Conservation (phyloP, 768 basidiomycete species). For the Hypsizygus marmoreus region DNA sequence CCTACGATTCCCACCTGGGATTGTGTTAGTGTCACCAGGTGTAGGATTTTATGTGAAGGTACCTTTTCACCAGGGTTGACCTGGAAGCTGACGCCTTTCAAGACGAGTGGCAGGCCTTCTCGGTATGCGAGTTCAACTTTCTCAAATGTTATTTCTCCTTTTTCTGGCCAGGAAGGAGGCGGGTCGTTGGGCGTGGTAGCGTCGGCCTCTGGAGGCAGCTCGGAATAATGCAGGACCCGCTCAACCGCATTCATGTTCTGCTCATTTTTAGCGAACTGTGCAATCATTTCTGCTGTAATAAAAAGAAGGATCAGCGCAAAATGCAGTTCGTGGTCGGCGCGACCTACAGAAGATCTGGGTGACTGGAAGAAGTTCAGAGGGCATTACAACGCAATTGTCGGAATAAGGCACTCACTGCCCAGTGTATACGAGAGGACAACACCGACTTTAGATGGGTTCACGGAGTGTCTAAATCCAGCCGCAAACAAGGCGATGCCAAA, state of each 20-base stretch:
- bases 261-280: slow-evolving; percentile 59
- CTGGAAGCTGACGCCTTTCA: slow-evolving; percentile 60
- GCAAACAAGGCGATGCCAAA: slow-evolving; percentile 74
- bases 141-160: slow-evolving; percentile 56
- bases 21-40: no score
- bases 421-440: slow-evolving; percentile 60
- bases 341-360: slow-evolving; percentile 57
- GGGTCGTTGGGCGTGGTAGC: slow-evolving; percentile 45
- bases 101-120: slow-evolving; percentile 61
- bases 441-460: slow-evolving; percentile 63
- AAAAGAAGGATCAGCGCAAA: neutral
- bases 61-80: slow-evolving; percentile 69
- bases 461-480: slow-evolving; percentile 54
- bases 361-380: slow-evolving; percentile 30
- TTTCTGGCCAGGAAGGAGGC: slow-evolving; percentile 47
- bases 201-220: slow-evolving; percentile 60
- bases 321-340: neutral
- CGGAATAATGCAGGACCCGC: slow-evolving; percentile 66
- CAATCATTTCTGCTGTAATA: slow-evolving; percentile 51
- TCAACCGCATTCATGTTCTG: slow-evolving; percentile 78
- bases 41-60: slow-evolving; percentile 4
- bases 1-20: slow-evolving; percentile 48
- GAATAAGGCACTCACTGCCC: slow-evolving; percentile 39
- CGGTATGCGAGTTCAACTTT: slow-evolving; percentile 63
- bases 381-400: neutral